Evolutionary conservation across 108 stramenopile species (phyloP).

Genomic region (Skeletonema marinoi): DNA sequence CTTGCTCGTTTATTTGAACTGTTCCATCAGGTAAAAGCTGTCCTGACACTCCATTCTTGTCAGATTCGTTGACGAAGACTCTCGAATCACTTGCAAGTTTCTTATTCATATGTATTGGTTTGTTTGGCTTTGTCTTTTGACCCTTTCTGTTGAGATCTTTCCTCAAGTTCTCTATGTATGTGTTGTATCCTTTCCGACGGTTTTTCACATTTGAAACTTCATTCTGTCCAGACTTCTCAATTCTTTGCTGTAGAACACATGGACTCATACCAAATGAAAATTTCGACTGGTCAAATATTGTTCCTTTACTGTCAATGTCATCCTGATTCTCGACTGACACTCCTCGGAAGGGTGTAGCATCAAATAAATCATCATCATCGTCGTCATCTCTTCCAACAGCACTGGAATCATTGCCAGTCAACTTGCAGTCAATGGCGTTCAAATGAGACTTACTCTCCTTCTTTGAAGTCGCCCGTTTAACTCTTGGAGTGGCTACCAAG

Average conservation of each 20-base stretch:
- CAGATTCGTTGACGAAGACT: not conserved
- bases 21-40: not conserved
- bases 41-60: not conserved
- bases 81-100: not conserved
- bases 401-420: not conserved
- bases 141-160: conserved; percentile 1
- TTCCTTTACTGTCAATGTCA: not conserved
- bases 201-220: not conserved
- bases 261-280: conserved; percentile 3
- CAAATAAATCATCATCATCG: conserved; percentile 3
- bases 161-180: conserved; percentile 3
- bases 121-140: not conserved
- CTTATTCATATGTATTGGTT: not conserved
- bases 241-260: not conserved
- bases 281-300: not conserved
- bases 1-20: not conserved
- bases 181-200: conserved; percentile 9
- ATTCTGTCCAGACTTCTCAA: not conserved
- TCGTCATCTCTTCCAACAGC: not conserved
- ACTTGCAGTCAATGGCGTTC: not conserved
- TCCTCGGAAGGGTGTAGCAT: not conserved
- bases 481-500: conserved; percentile 49
- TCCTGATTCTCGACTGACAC: not conserved
- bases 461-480: conserved; percentile 9
- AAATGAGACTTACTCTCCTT: not conserved